These are phyloP conservation scores for Aspergillus panamensis DNA, from an alignment of 495 filamentous ascomycete genomes.

Conservation along the genomic window DNA sequence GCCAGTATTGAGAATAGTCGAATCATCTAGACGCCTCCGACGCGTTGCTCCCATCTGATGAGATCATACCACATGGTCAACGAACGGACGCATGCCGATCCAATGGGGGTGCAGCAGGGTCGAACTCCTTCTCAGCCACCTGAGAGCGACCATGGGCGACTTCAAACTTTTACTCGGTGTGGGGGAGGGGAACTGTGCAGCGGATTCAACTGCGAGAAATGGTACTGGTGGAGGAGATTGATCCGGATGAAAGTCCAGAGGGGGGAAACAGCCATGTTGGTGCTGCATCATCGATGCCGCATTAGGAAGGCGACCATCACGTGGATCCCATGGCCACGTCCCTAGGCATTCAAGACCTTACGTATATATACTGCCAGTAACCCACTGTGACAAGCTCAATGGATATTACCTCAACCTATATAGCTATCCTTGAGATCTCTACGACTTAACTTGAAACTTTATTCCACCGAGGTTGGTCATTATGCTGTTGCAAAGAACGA, in stretches of 20 bases:
- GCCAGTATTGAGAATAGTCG: too few species aligned
- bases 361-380: neutral
- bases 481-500: too few species aligned
- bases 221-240: conserved; percentile 15
- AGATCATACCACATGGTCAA: conserved; percentile 17
- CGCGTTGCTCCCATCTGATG: neutral
- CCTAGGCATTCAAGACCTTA: neutral
- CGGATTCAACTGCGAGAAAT: neutral
- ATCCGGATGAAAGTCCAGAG: conserved; percentile 5
- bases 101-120: neutral
- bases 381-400: neutral
- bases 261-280: neutral
- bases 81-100: neutral
- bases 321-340: neutral
- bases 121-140: neutral
- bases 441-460: neutral
- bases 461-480: neutral
- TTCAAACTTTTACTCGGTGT: neutral
- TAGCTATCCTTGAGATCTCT: neutral
- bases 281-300: neutral
- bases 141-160: neutral
- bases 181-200: neutral
- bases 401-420: neutral
- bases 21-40: neutral
- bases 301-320: neutral